phyloP scores from a whole-genome alignment of 139 green algal species.

The Trebouxia sp. region DNA sequence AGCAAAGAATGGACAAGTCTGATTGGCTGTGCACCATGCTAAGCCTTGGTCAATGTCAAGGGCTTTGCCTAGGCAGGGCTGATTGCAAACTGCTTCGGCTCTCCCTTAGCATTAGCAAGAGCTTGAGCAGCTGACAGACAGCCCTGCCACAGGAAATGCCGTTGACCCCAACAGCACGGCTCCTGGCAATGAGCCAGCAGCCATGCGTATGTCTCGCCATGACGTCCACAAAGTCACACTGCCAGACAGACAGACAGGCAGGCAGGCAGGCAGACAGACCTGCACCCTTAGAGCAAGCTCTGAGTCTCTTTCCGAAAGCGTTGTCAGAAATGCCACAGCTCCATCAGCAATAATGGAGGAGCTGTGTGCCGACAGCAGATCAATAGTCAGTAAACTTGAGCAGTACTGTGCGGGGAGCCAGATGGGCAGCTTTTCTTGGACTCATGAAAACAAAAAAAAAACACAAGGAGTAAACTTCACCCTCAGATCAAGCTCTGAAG shows the following conservation, averaged over 20 bases:
- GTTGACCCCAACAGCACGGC: too few species aligned
- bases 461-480: background rate
- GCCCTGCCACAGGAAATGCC: background rate
- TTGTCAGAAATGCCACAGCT: slow-evolving; percentile 80
- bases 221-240: background rate
- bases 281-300: slow-evolving; percentile 45
- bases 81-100: slow-evolving; percentile 80
- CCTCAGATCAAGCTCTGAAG: slow-evolving; percentile 45
- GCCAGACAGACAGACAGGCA: background rate
- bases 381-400: too few species aligned
- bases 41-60: slow-evolving; percentile 57
- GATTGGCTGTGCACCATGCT: slow-evolving; percentile 54
- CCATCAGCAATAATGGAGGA: slow-evolving; percentile 83
- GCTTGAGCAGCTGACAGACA: too few species aligned
- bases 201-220: too few species aligned
- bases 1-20: too few species aligned
- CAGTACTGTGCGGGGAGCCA: too few species aligned
- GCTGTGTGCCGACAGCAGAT: slow-evolving; percentile 90
- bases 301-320: slow-evolving; percentile 38
- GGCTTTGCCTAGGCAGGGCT: slow-evolving; percentile 73
- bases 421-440: too few species aligned
- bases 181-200: too few species aligned
- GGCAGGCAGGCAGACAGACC: background rate
- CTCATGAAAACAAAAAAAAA: too few species aligned
- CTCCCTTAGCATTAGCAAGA: slow-evolving; percentile 73